These are phyloP conservation scores for Arabis hirsuta DNA, from an alignment of 345 rosid genomes.

Conservation along the genomic window DNA sequence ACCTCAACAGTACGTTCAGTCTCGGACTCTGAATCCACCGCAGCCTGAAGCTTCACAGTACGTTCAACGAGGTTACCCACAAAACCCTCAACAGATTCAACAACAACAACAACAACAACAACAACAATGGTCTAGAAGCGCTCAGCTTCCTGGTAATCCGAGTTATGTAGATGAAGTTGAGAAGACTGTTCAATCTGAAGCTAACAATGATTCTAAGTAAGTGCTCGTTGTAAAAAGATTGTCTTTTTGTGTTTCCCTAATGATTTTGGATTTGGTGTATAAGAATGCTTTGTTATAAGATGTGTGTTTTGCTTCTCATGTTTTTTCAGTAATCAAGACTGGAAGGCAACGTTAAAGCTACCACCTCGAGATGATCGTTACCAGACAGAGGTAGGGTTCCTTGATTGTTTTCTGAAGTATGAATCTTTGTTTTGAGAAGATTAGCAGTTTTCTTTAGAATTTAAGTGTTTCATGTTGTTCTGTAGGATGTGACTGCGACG, in stretches of 20 bases:
- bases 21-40: slow-evolving; percentile 19
- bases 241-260: no score
- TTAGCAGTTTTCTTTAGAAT: neutral
- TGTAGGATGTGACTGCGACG: slow-evolving; percentile 97
- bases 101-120: slow-evolving; percentile 50
- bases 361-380: slow-evolving; percentile 84
- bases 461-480: slow-evolving; percentile 23
- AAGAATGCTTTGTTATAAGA: neutral
- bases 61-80: slow-evolving; percentile 37
- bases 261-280: neutral
- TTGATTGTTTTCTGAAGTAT: neutral
- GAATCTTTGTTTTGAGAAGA: slow-evolving; percentile 43
- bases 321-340: slow-evolving; percentile 69
- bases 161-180: slow-evolving; percentile 71
- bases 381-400: slow-evolving; percentile 71
- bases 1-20: slow-evolving; percentile 52
- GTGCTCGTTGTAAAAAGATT: neutral
- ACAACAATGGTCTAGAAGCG: slow-evolving; percentile 63
- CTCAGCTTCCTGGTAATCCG: slow-evolving; percentile 46
- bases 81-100: slow-evolving; percentile 41
- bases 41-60: slow-evolving; percentile 36
- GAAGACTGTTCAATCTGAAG: slow-evolving; percentile 92
- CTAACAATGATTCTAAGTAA: slow-evolving; percentile 71
- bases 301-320: neutral
- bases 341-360: slow-evolving; percentile 79